Evolutionary conservation across 192 early-diverging fungal species (phyloP).

Genomic region (Dispira simplex): DNA sequence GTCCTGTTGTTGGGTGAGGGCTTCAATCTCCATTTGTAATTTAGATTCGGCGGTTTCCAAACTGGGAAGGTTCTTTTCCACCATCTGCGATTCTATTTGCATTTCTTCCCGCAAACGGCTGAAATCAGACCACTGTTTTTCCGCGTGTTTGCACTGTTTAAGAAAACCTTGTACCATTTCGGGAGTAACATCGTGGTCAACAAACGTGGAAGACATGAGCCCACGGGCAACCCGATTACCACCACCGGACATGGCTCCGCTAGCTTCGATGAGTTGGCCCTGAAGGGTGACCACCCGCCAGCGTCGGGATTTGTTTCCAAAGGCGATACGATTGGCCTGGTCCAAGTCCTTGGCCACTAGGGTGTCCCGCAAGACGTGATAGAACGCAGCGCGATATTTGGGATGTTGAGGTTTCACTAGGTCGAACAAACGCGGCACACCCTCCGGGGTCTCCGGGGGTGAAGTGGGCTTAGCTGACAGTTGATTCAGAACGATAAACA

Average conservation of each 20-base stretch:
- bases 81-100: conserved; percentile 28
- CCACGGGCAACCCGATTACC: conserved; percentile 59
- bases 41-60: conserved; percentile 47
- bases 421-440: conserved; percentile 80
- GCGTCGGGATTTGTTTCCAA: conserved; percentile 38
- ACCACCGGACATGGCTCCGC: conserved; percentile 90
- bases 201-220: conserved; percentile 73
- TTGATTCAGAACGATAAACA: conserved; percentile 70
- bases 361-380: conserved; percentile 70
- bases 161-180: conserved; percentile 39
- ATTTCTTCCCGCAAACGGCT: conserved; percentile 18
- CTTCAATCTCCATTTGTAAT: conserved; percentile 54
- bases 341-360: conserved; percentile 70
- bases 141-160: conserved; percentile 37
- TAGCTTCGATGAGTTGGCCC: conserved; percentile 79
- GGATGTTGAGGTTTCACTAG: conserved; percentile 61
- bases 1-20: conserved; percentile 42
- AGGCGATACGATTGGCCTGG: conserved; percentile 81
- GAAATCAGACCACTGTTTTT: conserved; percentile 34
- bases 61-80: conserved; percentile 33
- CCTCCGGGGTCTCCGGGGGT: conserved; percentile 50
- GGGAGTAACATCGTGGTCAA: conserved; percentile 27
- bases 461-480: conserved; percentile 32
- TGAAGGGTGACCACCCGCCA: conserved; percentile 89
- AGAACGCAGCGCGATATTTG: conserved; percentile 69